Base-by-base conservation (phyloP, 2,329 filamentous ascomycete genomes). In the Phyllosticta paracitricarpa region DNA sequence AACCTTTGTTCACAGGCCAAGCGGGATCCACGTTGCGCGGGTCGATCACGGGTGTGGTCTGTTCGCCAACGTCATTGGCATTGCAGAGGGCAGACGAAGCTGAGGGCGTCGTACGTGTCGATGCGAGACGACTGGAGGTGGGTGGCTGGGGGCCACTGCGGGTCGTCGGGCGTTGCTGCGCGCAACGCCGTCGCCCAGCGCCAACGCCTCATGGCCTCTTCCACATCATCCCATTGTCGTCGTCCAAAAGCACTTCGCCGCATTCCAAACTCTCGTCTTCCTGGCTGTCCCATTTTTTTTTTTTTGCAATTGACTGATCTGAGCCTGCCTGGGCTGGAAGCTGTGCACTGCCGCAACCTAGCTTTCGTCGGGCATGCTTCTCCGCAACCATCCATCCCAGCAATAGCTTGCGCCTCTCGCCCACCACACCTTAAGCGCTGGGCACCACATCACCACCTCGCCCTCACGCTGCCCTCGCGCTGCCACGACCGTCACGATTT, bases 401-500 rank as follows among this genome's bases (percentile, higher is more conserved):
- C 40, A 48, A 48, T 48, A 48, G 40, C 40, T 48, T n/a, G 40
- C 40, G 40, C 40, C 40, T 48, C 40, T 48, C 40, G 17, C 17
- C 40, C n/a, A 48, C 40, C 40, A 48, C 40, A 48, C 40, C 40
- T 48, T 48, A 48, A 48, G 40, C 40, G 40, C 40, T 48, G 40
- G 40, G 40, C 40, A 48, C 40, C 40, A 48, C 40, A 14, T 22
- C 28, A 30, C 28, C 17, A n/a, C 12, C 40, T 48, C 40, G 40
- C 14, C 6, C 40, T 7, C n/a, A 48, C 40, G 40, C 33, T 33
- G 12, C 24, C 19, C 58, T 25, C 54, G 33, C 28, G 33, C 48
- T 56, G 54, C 52, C 54, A 61, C 58, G 54, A 56, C 58, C 40
- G 58, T 61, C 22, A 56, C 54, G 58, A 56, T 30, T 35, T 14